Evolutionary conservation across 1,284 basidiomycete genomes (phyloP).

Genomic region (Trichosporon coremiiforme): DNA sequence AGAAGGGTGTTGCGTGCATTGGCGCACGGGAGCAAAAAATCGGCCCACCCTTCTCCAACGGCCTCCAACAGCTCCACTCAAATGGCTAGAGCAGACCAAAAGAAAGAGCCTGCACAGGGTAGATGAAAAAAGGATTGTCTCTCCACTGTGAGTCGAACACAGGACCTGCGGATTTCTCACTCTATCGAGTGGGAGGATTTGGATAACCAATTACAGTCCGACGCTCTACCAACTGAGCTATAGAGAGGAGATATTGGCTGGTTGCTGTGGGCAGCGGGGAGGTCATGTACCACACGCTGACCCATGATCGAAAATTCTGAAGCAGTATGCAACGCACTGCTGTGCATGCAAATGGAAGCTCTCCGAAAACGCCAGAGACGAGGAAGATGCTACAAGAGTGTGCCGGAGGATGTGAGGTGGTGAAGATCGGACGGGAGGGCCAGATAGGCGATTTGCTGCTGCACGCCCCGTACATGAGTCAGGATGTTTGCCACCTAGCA

Average conservation of each 20-base stretch:
- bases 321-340: not conserved
- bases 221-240: constrained; percentile 19
- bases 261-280: not conserved
- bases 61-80: too few species aligned
- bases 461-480: not conserved
- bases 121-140: not conserved
- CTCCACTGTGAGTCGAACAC: constrained; percentile 19
- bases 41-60: too few species aligned
- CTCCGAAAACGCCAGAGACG: too few species aligned
- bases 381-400: too few species aligned
- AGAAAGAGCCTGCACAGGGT: not conserved
- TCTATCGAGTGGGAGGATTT: constrained; percentile 13
- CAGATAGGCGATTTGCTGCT: constrained; percentile 15
- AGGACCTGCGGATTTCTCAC: constrained; percentile 18
- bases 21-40: too few species aligned
- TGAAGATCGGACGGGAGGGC: too few species aligned
- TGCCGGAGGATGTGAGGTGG: not conserved
- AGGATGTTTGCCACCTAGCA: not conserved
- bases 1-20: too few species aligned
- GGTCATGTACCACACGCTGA: not conserved
- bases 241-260: constrained; percentile 5
- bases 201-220: too few species aligned
- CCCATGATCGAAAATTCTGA: not conserved
- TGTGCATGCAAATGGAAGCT: too few species aligned
- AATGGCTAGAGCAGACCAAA: not conserved